Conservation (phyloP, 257 asterid species). For the Striga asiatica region DNA sequence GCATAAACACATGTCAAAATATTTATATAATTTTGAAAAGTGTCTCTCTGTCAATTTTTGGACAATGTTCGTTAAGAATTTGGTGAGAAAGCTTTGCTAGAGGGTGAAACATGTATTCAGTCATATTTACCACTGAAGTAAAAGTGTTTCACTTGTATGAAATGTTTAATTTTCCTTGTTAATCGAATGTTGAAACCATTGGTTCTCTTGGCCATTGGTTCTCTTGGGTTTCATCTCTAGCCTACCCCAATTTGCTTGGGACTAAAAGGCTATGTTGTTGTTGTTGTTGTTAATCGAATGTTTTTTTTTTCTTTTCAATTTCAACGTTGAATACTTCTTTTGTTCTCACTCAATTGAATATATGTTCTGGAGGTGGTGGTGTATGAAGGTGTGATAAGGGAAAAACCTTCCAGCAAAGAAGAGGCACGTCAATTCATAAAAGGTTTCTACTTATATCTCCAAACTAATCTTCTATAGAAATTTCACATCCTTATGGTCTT, state of each 20-base stretch:
- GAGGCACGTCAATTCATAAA: slow-evolving; percentile 80
- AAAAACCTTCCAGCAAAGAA: slow-evolving; percentile 80
- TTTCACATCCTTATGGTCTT: slow-evolving; percentile 15
- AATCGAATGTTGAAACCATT: no score
- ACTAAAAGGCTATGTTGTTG: no score
- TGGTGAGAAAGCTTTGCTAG: background rate
- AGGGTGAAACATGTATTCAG: slow-evolving; percentile 1
- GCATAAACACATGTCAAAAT: no score
- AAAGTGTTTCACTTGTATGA: background rate
- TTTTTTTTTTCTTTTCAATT: slow-evolving; percentile 2
- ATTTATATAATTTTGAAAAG: background rate
- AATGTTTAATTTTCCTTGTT: background rate
- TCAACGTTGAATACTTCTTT: background rate
- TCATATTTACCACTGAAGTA: background rate
- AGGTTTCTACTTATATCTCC: slow-evolving; percentile 32
- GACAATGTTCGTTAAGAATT: background rate
- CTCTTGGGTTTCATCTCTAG: no score
- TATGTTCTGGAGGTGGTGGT: slow-evolving; percentile 88
- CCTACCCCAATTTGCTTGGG: no score
- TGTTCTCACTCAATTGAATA: slow-evolving; percentile 28
- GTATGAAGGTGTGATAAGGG: slow-evolving; percentile 82
- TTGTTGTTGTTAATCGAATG: background rate
- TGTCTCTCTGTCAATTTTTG: background rate
- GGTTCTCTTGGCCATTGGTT: no score
- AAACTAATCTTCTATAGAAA: background rate